Percentiles rank a stretch among this genome's conserved stretches.
These are phyloP conservation scores for Colletotrichum lindemuthianum DNA, from an alignment of 2,329 filamentous ascomycete genomes.

Conservation along the genomic window DNA sequence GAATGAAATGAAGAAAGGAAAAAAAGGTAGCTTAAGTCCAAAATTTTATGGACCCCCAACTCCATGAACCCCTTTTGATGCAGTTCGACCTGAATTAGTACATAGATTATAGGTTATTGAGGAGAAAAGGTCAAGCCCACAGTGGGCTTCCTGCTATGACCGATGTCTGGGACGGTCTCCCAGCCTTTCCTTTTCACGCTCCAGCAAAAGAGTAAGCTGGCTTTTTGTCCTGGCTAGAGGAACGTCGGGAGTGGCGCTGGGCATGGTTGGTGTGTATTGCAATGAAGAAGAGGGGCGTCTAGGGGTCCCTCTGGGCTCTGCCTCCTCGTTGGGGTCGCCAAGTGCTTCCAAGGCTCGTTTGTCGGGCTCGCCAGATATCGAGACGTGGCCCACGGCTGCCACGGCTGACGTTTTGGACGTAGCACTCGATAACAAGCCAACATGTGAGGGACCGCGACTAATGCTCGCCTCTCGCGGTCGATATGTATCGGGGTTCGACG, in stretches of 20 bases:
- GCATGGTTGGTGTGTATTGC: conserved; percentile 60
- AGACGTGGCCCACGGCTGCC: conserved; percentile 32
- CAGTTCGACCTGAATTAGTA: conserved; percentile 33
- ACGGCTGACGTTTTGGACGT: conserved; percentile 30
- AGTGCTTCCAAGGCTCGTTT: conserved; percentile 40
- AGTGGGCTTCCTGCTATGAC: conserved; percentile 9
- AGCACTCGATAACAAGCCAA: conserved; percentile 43
- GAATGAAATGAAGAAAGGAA: conserved; percentile 8
- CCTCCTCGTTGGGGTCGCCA: conserved; percentile 12
- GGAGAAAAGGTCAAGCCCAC: conserved; percentile 6
- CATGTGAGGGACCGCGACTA: conserved; percentile 41
- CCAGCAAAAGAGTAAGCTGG: conserved; percentile 66
- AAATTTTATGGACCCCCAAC: conserved; percentile 26
- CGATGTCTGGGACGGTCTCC: conserved; percentile 28
- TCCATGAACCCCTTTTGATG: conserved; percentile 33
- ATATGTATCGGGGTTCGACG: conserved; percentile 26
- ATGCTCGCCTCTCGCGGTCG: conserved; percentile 38
- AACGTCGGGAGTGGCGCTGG: conserved; percentile 54
- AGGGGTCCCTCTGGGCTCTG: conserved; percentile 13
- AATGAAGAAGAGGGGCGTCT: conserved; percentile 44
- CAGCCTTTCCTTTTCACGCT: conserved; percentile 57
- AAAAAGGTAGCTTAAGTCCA: conserved; percentile 2
- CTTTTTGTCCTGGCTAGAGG: conserved; percentile 69
- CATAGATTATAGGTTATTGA: conserved; percentile 29
- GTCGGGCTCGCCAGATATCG: conserved; percentile 30